Base-by-base conservation (phyloP, 2,329 filamentous ascomycete genomes). In the Colletotrichum sublineola region DNA sequence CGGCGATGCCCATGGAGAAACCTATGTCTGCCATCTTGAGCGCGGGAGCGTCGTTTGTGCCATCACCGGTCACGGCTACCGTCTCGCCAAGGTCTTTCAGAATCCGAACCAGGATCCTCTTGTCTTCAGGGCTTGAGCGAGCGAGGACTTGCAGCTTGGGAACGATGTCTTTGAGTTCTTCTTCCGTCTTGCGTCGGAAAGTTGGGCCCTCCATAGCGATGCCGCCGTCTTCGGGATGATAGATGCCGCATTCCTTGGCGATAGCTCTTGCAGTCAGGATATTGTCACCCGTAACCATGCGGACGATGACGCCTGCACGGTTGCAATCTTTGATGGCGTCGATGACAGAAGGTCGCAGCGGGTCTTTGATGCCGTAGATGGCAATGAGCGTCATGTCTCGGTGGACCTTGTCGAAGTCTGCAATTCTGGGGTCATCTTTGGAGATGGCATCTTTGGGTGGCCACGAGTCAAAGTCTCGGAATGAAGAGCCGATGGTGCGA, bases 41-140 rank as follows among this genome's bases (percentile, higher is more conserved):
- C 68, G 90, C 90, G 31, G 90, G 89, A 1, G 89, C 90, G 76
- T 92, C 90, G 67, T 92, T 92, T 53, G 90, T 91, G 53, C 90
- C 90, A 75, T 92, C 90, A 74, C 90, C 90, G 50, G 90, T 92
- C 1, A 92, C 90, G 48, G 90, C 90, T 38, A 92, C 90, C 5
- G 88, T 91, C 78, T 91, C 89, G 31, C 90, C 91, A 72, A 92
- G 86, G 61, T 89, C 87, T 76, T 91, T 90, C 1, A 93, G 83
- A 52, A 88, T 85, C 76, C 87, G 89, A 42, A 93, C 91, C 44
- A 93, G 84, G 48, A 88, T 87, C 18, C 89, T 84, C 81, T 93
- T 93, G 75, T 93, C 91, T 74, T 93, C 90, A 0, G 91, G 91
- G 55, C 90, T 92, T 0, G 91, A 92, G 62, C 91, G 86, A 38